Evolutionary conservation across 768 basidiomycete genomes (phyloP).

Genomic region (Tulasnella sp.): DNA sequence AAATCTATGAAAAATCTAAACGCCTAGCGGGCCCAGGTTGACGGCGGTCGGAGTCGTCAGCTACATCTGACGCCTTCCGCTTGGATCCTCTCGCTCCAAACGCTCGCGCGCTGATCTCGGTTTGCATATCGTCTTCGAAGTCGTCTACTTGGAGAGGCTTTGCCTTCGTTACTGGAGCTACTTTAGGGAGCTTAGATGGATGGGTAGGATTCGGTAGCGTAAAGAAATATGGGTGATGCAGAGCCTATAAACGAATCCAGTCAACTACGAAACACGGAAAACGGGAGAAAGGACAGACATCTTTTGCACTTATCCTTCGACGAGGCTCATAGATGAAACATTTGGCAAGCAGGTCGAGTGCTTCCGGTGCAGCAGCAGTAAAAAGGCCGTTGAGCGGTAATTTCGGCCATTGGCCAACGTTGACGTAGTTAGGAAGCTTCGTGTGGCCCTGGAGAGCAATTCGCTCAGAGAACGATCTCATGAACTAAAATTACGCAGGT

Average conservation of each 20-base stretch:
- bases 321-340: conserved; percentile 80
- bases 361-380: conserved; percentile 78
- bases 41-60: background rate
- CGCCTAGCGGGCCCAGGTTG: background rate
- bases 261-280: background rate
- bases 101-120: conserved; percentile 60
- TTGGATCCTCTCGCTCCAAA: conserved; percentile 29
- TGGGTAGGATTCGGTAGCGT: conserved; percentile 79
- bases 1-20: conserved; percentile 5
- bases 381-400: conserved; percentile 76
- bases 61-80: conserved; percentile 6
- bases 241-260: conserved; percentile 44
- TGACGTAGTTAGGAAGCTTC: conserved; percentile 80
- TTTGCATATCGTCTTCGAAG: conserved; percentile 18
- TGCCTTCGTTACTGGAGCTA: conserved; percentile 31
- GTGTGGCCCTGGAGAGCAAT: conserved; percentile 57
- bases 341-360: conserved; percentile 67
- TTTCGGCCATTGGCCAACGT: conserved; percentile 77
- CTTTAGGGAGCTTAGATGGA: conserved; percentile 80
- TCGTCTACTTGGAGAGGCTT: conserved; percentile 57
- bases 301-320: conserved; percentile 63
- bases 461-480: background rate
- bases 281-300: conserved; percentile 37
- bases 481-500: background rate
- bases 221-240: conserved; percentile 79